These are phyloP conservation scores for Kodamaea fungicola DNA, from an alignment of 1,139 yeast genomes.

Conservation along the genomic window DNA sequence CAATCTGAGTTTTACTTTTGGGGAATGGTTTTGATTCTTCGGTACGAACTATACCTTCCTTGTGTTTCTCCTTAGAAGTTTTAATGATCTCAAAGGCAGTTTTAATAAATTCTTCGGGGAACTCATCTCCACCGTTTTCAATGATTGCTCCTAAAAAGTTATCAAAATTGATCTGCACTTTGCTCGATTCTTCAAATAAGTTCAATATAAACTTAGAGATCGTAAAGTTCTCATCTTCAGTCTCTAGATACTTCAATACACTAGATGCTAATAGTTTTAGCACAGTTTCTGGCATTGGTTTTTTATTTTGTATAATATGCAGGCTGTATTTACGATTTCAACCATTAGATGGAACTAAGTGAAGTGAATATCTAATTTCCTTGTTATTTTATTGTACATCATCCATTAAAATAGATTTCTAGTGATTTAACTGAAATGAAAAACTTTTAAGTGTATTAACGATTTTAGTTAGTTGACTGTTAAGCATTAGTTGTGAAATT, in stretches of 20 bases:
- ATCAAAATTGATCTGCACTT: constrained; percentile 12
- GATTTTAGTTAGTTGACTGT: no score
- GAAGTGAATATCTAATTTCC: no score
- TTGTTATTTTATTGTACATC: no score
- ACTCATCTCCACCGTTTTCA: constrained; percentile 64
- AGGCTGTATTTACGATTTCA: not conserved
- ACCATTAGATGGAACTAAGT: no score
- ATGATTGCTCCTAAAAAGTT: constrained; percentile 42
- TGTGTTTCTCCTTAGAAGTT: constrained; percentile 8
- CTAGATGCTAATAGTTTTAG: constrained; percentile 1
- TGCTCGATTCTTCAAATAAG: constrained; percentile 32
- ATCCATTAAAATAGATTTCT: no score
- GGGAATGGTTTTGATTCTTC: constrained; percentile 3
- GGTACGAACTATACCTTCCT: constrained; percentile 11
- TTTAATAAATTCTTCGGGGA: constrained; percentile 43
- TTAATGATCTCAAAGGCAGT: constrained; percentile 26
- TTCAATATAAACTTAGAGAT: constrained; percentile 57
- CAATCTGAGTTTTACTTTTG: not conserved
- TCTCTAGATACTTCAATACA: constrained; percentile 10
- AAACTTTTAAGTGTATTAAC: no score
- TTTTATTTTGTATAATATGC: not conserved
- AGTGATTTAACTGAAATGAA: no score
- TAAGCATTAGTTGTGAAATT: no score
- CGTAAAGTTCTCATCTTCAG: constrained; percentile 38
- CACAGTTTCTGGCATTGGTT: not conserved